Evolutionary conservation across 1,139 yeast species (phyloP), one percentile per base, ranked within the genome.

Genomic region (Lodderomyces jiufengensis): DNA sequence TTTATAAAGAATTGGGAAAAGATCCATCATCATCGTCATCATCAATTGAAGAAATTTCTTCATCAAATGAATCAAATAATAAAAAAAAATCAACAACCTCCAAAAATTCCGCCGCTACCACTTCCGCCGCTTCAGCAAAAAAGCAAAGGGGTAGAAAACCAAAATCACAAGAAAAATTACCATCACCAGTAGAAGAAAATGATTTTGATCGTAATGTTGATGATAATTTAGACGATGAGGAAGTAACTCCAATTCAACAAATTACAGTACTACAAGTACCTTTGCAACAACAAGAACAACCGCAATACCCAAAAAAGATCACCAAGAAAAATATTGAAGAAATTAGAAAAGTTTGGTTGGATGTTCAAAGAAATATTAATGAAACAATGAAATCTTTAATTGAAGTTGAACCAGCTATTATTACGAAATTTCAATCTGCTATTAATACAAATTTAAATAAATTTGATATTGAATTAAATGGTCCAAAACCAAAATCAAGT

Each of bases 1-100:
- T 44, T n/a, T 39, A 36, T 29, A 45, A 44, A 27, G 50, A 47
- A 35, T 16, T 36, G 14, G 49, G 48, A 3, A 37, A 38, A 25
- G 42, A 34, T 3, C 33, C 34, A 6, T 13, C 29, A 11, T 28
- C 31, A 13, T 13, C 23, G n/a, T 12, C 15, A 9, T 21, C 21
- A 6, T 20, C 30, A 8, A 6, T 29, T 8, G 33, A 36, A 12
- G 35, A 35, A 14, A 18, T 18, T 18, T 16, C 31, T 12, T 33
- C 36, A 7, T 27, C 31, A 12, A 28, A 10, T 15, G 35, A 34
- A 14, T 18, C 37, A 21, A 9, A 24, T 23, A 13, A 29, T 2
- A 37, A 31, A 18, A 33, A 29, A 9, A 33, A 25, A n/a, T n/a
- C n/a, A n/a, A n/a, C 6, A 28, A 26, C 22, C 13, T 10, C 26